Evolutionary conservation across 257 asterid species (phyloP).

Genomic region (Solanum pennellii): DNA sequence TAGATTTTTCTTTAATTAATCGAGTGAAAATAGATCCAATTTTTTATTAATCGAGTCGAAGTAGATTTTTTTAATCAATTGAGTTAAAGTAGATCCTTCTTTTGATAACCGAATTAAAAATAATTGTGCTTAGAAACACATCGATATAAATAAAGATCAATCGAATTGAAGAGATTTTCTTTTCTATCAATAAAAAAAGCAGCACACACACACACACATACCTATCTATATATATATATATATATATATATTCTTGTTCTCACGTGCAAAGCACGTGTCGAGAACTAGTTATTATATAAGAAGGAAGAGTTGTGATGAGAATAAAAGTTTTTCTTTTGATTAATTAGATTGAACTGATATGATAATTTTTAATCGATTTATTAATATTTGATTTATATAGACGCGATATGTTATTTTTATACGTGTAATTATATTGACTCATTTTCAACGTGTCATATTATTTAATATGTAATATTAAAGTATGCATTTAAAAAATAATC

Average conservation of each 20-base stretch:
- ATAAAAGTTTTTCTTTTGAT: background rate
- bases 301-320: background rate
- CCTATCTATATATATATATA: too few relatives aligned
- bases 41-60: background rate
- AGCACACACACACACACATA: too few relatives aligned
- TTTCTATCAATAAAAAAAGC: too few relatives aligned
- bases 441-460: background rate
- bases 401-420: background rate
- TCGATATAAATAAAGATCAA: too few relatives aligned
- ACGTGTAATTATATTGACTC: background rate
- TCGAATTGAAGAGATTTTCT: too few relatives aligned
- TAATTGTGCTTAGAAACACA: background rate
- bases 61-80: too few relatives aligned
- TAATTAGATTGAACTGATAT: background rate
- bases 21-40: accelerated
- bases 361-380: background rate
- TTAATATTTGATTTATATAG: background rate
- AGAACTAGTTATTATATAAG: background rate
- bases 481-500: background rate
- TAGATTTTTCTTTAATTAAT: too few relatives aligned
- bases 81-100: background rate
- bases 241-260: too few relatives aligned
- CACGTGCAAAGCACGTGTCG: too few relatives aligned
- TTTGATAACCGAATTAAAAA: background rate
- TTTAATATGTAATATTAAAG: background rate